These are phyloP conservation scores for Forsythia viridissima DNA, from an alignment of 257 asterid genomes.

Conservation along the genomic window DNA sequence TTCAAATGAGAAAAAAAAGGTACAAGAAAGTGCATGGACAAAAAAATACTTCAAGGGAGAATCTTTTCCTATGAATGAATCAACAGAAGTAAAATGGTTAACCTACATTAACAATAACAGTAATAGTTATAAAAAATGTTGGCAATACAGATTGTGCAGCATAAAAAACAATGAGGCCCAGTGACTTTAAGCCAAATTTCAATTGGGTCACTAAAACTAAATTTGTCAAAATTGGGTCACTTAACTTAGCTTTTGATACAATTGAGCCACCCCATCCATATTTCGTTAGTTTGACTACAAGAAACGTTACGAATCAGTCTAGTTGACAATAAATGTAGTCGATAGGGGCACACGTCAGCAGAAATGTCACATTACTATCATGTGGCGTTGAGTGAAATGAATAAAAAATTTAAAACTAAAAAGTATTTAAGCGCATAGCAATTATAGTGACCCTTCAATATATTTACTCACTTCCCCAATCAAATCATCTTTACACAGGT, in stretches of 20 bases:
- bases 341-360: background rate
- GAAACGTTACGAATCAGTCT: background rate
- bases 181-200: background rate
- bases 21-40: background rate
- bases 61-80: background rate
- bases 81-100: background rate
- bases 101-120: background rate
- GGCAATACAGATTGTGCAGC: background rate
- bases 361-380: background rate
- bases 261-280: background rate
- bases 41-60: background rate
- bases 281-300: background rate
- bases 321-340: background rate
- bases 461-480: background rate
- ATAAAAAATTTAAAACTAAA: background rate
- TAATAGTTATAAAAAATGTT: background rate
- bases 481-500: background rate
- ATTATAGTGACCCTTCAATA: background rate
- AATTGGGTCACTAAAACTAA: background rate
- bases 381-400: background rate
- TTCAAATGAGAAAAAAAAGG: background rate
- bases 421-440: background rate
- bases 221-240: background rate
- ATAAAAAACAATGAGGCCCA: background rate
- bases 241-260: background rate